A percentile compares a stretch with the other conserved stretches of the same genome.
Conservation (phyloP, 345 rosid species). For the Melaleuca alternifolia region DNA sequence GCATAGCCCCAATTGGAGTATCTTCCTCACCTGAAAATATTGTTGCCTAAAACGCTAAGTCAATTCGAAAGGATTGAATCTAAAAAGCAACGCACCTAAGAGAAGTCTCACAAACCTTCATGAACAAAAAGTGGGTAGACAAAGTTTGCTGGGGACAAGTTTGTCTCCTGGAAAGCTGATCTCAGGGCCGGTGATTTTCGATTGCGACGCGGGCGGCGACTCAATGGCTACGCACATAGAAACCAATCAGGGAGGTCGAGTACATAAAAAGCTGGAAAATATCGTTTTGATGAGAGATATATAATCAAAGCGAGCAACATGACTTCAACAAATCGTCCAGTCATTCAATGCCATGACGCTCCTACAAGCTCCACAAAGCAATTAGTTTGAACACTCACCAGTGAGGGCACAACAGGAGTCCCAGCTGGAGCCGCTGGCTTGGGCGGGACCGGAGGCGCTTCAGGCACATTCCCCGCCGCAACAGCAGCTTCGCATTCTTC, state of each 20-base stretch:
- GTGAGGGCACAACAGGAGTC: slow-evolving; percentile 57
- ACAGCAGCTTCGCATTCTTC: slow-evolving; percentile 91
- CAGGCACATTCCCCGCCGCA: slow-evolving; percentile 68
- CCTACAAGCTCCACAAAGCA: background rate
- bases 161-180: slow-evolving; percentile 83
- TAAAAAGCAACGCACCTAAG: background rate
- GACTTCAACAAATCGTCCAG: background rate
- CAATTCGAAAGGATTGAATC: background rate
- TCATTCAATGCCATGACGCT: background rate
- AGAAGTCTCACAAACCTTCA: slow-evolving; percentile 52
- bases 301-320: background rate
- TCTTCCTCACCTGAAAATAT: slow-evolving; percentile 73
- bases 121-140: slow-evolving; percentile 92
- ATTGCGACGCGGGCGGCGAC: slow-evolving; percentile 78
- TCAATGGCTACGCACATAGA: slow-evolving; percentile 39
- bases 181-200: slow-evolving; percentile 56
- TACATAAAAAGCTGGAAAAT: background rate
- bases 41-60: background rate
- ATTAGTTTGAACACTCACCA: slow-evolving; percentile 27
- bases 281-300: background rate
- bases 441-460: slow-evolving; percentile 78
- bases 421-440: slow-evolving; percentile 72
- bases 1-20: slow-evolving; percentile 98
- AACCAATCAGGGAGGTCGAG: background rate
- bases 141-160: slow-evolving; percentile 72